These are phyloP conservation scores for Leccinum huronense DNA, from an alignment of 1,284 basidiomycete species.

Conservation along the genomic window DNA sequence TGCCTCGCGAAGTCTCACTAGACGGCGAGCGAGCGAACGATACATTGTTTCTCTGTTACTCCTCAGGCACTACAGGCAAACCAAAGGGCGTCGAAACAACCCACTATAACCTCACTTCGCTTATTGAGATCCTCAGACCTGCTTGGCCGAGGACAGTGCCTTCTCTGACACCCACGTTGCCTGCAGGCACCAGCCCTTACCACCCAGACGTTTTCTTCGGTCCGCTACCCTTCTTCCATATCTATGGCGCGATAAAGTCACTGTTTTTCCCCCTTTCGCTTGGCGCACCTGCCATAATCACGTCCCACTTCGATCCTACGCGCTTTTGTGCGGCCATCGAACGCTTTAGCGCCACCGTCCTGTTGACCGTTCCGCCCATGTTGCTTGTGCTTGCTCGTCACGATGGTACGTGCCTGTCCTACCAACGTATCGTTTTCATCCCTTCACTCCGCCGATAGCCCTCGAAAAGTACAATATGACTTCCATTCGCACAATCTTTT, in stretches of 20 bases:
- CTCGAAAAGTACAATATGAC: conserved; percentile 70
- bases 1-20: conserved; percentile 50
- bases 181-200: background rate
- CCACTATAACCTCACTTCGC: conserved; percentile 60
- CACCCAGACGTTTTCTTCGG: conserved; percentile 52
- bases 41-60: conserved; percentile 65
- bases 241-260: conserved; percentile 57
- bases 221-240: conserved; percentile 55
- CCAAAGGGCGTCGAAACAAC: conserved; percentile 66
- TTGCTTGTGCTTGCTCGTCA: conserved; percentile 70
- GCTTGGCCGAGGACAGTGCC: conserved; percentile 37
- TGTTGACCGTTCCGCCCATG: conserved; percentile 83
- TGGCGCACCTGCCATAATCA: conserved; percentile 64
- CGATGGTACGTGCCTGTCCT: conserved; percentile 42
- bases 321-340: conserved; percentile 67
- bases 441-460: conserved; percentile 36
- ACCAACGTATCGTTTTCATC: background rate
- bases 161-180: conserved; percentile 23
- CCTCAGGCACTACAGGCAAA: conserved; percentile 63
- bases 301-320: conserved; percentile 72
- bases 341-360: conserved; percentile 59
- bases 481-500: conserved; percentile 59
- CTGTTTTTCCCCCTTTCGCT: conserved; percentile 59
- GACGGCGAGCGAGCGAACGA: conserved; percentile 48
- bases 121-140: conserved; percentile 44